A percentile compares a stretch with the other conserved stretches of the same genome.
Conservation (phyloP, 2,329 filamentous ascomycete genomes). For the Neurospora sp. region DNA sequence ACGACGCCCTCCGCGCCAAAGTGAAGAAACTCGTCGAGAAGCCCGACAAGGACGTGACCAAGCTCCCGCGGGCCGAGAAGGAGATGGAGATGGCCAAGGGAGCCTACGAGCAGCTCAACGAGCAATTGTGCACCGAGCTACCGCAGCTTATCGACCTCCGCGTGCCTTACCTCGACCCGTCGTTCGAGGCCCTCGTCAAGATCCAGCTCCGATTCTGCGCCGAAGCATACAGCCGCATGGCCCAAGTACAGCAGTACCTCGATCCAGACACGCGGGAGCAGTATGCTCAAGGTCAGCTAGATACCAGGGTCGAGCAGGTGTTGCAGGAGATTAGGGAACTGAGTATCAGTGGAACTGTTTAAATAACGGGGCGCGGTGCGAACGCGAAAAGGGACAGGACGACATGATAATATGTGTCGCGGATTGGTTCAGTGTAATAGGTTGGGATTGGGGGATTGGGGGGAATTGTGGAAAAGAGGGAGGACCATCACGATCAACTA, state of each 20-base stretch:
- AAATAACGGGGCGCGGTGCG: not conserved
- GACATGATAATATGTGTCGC: not conserved
- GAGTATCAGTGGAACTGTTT: slow-evolving; percentile 73
- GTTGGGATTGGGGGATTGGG: not conserved
- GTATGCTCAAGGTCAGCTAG: slow-evolving; percentile 87
- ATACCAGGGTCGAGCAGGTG: slow-evolving; percentile 87
- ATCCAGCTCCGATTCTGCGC: slow-evolving; percentile 97
- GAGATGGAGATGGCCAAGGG: slow-evolving; percentile 90
- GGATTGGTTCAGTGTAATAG: not conserved
- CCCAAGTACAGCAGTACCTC: slow-evolving; percentile 96
- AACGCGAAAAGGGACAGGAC: not conserved
- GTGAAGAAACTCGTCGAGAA: slow-evolving; percentile 97
- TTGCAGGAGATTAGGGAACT: slow-evolving; percentile 93
- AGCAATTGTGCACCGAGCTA: slow-evolving; percentile 85
- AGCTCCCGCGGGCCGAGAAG: slow-evolving; percentile 90
- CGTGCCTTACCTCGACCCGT: slow-evolving; percentile 93
- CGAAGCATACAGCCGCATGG: slow-evolving; percentile 95
- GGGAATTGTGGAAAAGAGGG: not conserved
- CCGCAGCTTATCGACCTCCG: slow-evolving; percentile 94
- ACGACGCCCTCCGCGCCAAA: slow-evolving; percentile 88
- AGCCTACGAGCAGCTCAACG: slow-evolving; percentile 93
- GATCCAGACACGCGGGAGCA: slow-evolving; percentile 92
- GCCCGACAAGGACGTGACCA: slow-evolving; percentile 95
- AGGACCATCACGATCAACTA: not conserved
- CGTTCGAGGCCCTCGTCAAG: slow-evolving; percentile 96